Evolutionary conservation across 768 basidiomycete genomes (phyloP).

Genomic region (Rossbeevera mucosa): DNA sequence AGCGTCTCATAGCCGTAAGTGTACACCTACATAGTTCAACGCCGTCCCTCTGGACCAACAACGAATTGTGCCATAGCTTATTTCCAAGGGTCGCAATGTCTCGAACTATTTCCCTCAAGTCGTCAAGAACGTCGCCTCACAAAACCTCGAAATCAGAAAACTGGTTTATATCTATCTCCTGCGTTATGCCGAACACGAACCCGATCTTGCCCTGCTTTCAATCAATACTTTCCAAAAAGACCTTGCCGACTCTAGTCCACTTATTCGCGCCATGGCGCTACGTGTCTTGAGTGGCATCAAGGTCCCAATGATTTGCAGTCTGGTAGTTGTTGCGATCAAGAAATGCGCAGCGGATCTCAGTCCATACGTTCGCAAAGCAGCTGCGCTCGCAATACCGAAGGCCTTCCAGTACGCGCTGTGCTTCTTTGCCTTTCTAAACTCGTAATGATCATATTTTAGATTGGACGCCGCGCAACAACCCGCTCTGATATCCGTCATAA

Average conservation of each 20-base stretch:
- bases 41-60: background rate
- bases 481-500: conserved; percentile 64
- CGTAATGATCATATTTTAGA: conserved; percentile 37
- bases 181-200: conserved; percentile 88
- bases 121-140: conserved; percentile 93
- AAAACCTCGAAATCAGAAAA: conserved; percentile 90
- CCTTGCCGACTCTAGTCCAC: conserved; percentile 83
- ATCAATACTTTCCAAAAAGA: conserved; percentile 99
- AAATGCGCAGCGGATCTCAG: conserved; percentile 90
- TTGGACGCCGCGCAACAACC: conserved; percentile 70
- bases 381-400: conserved; percentile 86
- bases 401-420: conserved; percentile 60
- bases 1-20: conserved; percentile 86
- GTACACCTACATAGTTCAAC: background rate
- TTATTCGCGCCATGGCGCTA: conserved; percentile 95
- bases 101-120: conserved; percentile 95
- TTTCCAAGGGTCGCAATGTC: conserved; percentile 88
- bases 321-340: conserved; percentile 84
- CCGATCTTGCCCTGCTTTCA: conserved; percentile 90
- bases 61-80: conserved; percentile 51
- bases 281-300: conserved; percentile 89
- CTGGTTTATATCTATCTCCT: conserved; percentile 97
- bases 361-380: conserved; percentile 92
- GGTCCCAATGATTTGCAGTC: conserved; percentile 80
- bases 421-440: conserved; percentile 1